Percentiles rank a stretch among this genome's conserved stretches.
These are phyloP conservation scores for Leccinellum albellum DNA, from an alignment of 768 basidiomycete genomes.

Conservation along the genomic window DNA sequence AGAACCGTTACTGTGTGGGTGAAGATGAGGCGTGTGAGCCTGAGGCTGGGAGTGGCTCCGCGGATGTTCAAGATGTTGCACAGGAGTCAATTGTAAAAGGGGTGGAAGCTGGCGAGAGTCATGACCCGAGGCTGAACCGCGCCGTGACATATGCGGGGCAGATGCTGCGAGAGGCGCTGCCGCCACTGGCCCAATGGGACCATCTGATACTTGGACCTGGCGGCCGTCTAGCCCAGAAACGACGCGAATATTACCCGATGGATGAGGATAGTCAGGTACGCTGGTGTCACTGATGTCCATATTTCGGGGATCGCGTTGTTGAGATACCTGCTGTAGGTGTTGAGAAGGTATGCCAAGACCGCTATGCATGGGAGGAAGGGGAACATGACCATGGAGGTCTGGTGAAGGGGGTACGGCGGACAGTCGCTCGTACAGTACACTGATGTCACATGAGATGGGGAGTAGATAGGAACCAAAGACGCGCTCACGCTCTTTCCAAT, in stretches of 20 bases:
- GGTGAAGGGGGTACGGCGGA: conserved; percentile 57
- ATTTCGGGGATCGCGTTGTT: conserved; percentile 38
- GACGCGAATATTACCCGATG: conserved; percentile 46
- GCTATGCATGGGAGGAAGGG: conserved; percentile 31
- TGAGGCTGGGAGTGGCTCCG: conserved; percentile 35
- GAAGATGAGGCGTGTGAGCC: conserved; percentile 39
- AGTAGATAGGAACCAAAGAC: conserved; percentile 17
- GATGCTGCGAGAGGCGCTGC: conserved; percentile 37
- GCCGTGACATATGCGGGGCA: conserved; percentile 41
- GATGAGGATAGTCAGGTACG: conserved; percentile 47
- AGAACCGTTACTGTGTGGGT: conserved; percentile 38
- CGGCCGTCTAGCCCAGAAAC: conserved; percentile 47
- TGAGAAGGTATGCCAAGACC: conserved; percentile 37
- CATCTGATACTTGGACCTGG: conserved; percentile 46
- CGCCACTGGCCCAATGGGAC: conserved; percentile 41
- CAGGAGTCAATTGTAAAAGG: conserved; percentile 44
- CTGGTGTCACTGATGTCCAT: conserved; percentile 46
- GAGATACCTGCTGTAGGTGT: conserved; percentile 23
- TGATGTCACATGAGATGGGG: conserved; percentile 31
- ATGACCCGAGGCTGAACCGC: conserved; percentile 39
- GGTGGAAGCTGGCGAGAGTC: conserved; percentile 50
- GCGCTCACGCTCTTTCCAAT: conserved; percentile 80
- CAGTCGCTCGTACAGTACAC: conserved; percentile 78
- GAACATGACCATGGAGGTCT: conserved; percentile 40
- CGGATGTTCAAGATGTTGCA: conserved; percentile 36